Evolutionary conservation across 108 stramenopile species (phyloP).

Genomic region (Stephanodiscus triporus): DNA sequence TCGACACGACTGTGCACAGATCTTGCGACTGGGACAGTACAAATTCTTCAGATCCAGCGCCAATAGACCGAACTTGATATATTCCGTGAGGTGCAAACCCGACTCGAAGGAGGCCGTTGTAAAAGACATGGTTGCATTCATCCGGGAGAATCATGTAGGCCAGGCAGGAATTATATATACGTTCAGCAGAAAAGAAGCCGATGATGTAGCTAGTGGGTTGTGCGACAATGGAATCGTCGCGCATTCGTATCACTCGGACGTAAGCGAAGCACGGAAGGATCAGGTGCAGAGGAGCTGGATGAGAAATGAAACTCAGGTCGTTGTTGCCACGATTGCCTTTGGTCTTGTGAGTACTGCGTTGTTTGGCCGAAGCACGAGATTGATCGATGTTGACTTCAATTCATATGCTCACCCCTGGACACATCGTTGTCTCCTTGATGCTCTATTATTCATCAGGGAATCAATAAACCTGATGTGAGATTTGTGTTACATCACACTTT

Average conservation of each 20-base stretch:
- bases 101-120: slow-evolving; percentile 66
- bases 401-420: background rate
- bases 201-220: slow-evolving; percentile 73
- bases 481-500: slow-evolving; percentile 87
- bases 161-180: slow-evolving; percentile 93
- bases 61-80: slow-evolving; percentile 92
- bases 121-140: slow-evolving; percentile 78
- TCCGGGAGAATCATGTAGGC: slow-evolving; percentile 53
- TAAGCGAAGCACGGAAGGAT: slow-evolving; percentile 50
- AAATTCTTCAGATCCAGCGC: slow-evolving; percentile 79
- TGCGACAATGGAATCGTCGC: slow-evolving; percentile 82
- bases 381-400: background rate
- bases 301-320: slow-evolving; percentile 87
- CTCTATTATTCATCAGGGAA: slow-evolving; percentile 40
- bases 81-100: slow-evolving; percentile 67
- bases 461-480: slow-evolving; percentile 92
- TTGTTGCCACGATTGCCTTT: slow-evolving; percentile 95
- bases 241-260: slow-evolving; percentile 76
- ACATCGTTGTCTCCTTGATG: too few relatives aligned
- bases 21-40: slow-evolving; percentile 74
- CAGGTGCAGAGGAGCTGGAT: slow-evolving; percentile 86
- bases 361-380: background rate
- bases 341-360: slow-evolving; percentile 65
- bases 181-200: slow-evolving; percentile 88
- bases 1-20: slow-evolving; percentile 80